Evolutionary conservation across 306 rosid genomes (phyloP).

Genomic region (Cucumis cinereus): DNA sequence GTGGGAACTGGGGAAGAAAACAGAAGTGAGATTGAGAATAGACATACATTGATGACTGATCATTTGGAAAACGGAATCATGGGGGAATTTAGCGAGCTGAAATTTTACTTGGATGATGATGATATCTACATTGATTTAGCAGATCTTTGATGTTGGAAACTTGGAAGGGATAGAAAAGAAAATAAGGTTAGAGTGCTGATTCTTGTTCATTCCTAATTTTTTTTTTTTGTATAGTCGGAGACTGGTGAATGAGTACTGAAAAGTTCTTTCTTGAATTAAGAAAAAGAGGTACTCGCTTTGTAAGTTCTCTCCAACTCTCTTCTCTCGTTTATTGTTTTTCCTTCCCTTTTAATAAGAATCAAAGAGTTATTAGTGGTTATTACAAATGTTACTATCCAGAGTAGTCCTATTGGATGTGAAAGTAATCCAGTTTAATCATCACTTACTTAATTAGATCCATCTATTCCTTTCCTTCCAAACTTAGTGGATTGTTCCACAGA

Average conservation of each 20-base stretch:
- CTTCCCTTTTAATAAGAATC: neutral
- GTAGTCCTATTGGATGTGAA: neutral
- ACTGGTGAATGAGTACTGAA: neutral
- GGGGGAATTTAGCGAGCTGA: conserved; percentile 22
- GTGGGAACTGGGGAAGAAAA: conserved; percentile 18
- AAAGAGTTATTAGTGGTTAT: neutral
- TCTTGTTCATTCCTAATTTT: neutral
- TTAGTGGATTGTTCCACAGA: neutral
- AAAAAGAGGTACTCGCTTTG: neutral
- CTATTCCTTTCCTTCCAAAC: neutral
- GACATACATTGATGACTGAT: neutral
- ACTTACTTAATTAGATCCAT: neutral
- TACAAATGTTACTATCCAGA: neutral
- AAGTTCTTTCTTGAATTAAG: neutral
- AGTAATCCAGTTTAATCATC: neutral
- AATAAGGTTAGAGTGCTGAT: neutral
- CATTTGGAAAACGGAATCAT: neutral
- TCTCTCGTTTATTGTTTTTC: neutral
- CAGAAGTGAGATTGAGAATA: conserved; percentile 14
- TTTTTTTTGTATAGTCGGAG: neutral
- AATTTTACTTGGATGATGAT: conserved; percentile 26
- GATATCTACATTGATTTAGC: conserved; percentile 29
- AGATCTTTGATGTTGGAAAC: conserved; percentile 3
- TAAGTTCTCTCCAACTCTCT: neutral
- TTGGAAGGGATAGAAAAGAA: conserved; percentile 5